Base-by-base conservation (phyloP, 305 asterid species). In the Ilex paraguariensis region DNA sequence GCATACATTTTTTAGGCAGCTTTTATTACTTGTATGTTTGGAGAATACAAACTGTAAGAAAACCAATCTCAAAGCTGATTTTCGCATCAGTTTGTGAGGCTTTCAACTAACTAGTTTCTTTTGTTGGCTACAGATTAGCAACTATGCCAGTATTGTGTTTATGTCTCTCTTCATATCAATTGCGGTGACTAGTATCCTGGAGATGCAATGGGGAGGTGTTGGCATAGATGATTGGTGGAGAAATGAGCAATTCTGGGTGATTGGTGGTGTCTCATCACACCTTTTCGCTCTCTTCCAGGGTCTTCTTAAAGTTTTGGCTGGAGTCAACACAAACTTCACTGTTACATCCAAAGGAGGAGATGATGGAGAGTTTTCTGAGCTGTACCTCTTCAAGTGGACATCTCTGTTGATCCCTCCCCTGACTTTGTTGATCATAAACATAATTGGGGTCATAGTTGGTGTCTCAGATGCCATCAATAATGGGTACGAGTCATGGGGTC, bases 161-260 rank as follows among this genome's bases (percentile, higher is more conserved):
- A 66, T 84, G 81, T 69, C 54, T 21, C 81, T 84, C 52, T 84
- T 84, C 63, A 61, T 84, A 10, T 79, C 75, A 13, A 81, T 81
- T 17, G 83, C 79, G 51, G 84, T 66, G 10, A 81, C 90, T 0
- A 64, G 85, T 40, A 61, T 81, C 61, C 77, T 81, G 14, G 90
- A 84, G 67, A 79, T 77, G 82, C 83, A 71, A 48, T 81, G 90
- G 87, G 79, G 90, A 6, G 81, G 79, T 10, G 85, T 79, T 2
- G 66, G 75, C 10, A 73, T 84, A 2, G 84, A 84, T 13, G 85
- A 81, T 50, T 75, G 79, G 85, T 84, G 87, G 90, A 75, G 85
- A 56, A 84, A 84, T 11, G 90, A 84, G 59, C 90, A 84, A 61
- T 84, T 84, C 48, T 81, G 90, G 87, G 90, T 84, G 44, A 84